Percentiles rank a stretch among this genome's conserved stretches.
Evolutionary conservation across 345 rosid genomes (phyloP).

Genomic region (Gossypium longicalyx): DNA sequence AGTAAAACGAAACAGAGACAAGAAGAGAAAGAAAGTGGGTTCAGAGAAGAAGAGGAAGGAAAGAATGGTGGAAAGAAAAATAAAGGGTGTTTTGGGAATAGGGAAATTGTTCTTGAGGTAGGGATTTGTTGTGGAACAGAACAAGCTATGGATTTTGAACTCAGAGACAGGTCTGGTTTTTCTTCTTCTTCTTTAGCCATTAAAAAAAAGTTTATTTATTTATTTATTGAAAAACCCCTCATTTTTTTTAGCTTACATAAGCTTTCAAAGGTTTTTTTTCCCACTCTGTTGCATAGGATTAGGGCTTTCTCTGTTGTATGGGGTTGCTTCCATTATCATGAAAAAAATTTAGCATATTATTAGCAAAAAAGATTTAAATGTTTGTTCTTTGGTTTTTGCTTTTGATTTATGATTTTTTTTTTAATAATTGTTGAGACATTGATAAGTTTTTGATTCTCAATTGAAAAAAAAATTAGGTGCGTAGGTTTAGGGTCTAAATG

Average conservation of each 20-base stretch:
- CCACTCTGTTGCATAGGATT: background rate
- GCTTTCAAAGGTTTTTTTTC: background rate
- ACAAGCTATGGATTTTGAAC: constrained; percentile 11
- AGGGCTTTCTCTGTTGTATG: background rate
- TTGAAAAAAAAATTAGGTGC: background rate
- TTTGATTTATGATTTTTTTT: background rate
- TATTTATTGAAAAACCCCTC: background rate
- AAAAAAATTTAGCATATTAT: no score
- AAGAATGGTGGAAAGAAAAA: background rate
- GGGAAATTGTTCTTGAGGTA: background rate
- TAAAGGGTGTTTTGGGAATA: background rate
- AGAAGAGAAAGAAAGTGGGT: background rate
- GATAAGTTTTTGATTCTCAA: background rate
- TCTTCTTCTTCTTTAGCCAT: background rate
- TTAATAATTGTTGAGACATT: background rate
- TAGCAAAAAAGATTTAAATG: no score
- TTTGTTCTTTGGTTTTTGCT: background rate
- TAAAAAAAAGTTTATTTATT: background rate
- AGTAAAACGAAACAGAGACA: constrained; percentile 1
- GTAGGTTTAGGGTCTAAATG: background rate
- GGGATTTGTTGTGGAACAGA: constrained; percentile 2
- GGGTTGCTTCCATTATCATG: no score
- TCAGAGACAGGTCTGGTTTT: constrained; percentile 10
- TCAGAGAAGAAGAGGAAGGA: background rate
- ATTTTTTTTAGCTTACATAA: background rate